phyloP scores from a whole-genome alignment of 805 yeast genomes.

The Pichia gijzeniarum region DNA sequence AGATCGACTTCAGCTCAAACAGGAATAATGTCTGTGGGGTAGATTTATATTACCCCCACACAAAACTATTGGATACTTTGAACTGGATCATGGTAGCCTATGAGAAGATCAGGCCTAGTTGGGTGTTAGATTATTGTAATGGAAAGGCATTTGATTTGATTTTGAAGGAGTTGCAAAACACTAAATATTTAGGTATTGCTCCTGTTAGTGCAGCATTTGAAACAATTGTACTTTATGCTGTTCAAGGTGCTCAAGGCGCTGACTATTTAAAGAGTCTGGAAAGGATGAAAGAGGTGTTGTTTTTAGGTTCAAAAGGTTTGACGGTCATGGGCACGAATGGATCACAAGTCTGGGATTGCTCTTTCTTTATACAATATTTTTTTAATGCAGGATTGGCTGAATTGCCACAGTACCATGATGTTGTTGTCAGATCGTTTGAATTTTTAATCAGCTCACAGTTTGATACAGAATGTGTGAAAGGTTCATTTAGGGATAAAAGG shows the following conservation, averaged over 20 bases:
- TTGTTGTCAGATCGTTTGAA: conserved; percentile 57
- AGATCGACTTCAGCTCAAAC: conserved; percentile 61
- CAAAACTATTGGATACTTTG: conserved; percentile 52
- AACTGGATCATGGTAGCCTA: conserved; percentile 57
- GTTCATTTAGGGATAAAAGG: conserved; percentile 76
- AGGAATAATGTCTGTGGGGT: conserved; percentile 86
- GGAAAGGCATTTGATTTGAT: conserved; percentile 54
- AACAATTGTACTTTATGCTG: conserved; percentile 60
- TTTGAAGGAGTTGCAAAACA: conserved; percentile 67
- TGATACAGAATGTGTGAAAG: conserved; percentile 67
- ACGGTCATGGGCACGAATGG: conserved; percentile 97
- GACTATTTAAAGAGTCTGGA: conserved; percentile 48
- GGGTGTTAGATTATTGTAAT: conserved; percentile 52
- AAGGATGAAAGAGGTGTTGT: conserved; percentile 69
- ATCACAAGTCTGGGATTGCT: conserved; percentile 94
- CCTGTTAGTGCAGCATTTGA: conserved; percentile 89
- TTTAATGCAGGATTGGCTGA: conserved; percentile 76
- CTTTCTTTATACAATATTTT: conserved; percentile 81
- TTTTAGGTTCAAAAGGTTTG: conserved; percentile 87
- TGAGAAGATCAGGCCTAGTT: conserved; percentile 71
- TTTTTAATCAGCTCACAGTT: conserved; percentile 83
- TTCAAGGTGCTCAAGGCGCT: conserved; percentile 63
- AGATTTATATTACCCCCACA: conserved; percentile 92
- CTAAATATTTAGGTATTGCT: conserved; percentile 80
- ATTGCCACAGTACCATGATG: conserved; percentile 53